Percentiles rank a stretch among this genome's conserved stretches.
Conservation (phyloP, 2,329 filamentous ascomycete genomes). For the Nigrospora oryzae region DNA sequence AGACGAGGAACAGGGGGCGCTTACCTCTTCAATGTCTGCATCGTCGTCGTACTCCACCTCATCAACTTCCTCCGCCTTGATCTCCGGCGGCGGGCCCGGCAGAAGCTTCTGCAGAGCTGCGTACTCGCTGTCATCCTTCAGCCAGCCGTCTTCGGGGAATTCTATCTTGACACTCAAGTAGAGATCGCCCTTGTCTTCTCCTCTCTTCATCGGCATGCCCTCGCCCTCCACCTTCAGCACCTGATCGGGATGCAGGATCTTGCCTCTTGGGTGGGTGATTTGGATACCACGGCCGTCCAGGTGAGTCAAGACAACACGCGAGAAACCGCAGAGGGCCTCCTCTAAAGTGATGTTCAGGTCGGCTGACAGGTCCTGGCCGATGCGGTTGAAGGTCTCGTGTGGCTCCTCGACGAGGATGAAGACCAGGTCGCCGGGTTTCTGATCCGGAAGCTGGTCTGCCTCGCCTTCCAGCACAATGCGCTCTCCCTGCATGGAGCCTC, state of each 20-base stretch:
- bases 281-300: constrained; percentile 88
- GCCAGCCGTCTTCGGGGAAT: constrained; percentile 84
- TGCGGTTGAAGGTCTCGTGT: constrained; percentile 74
- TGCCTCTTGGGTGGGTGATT: constrained; percentile 70
- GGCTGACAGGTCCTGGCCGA: constrained; percentile 76
- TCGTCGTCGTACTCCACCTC: constrained; percentile 83
- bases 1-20: constrained; percentile 9
- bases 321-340: constrained; percentile 84
- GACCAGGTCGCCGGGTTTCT: constrained; percentile 85
- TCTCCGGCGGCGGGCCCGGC: constrained; percentile 52
- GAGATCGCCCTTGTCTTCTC: constrained; percentile 75
- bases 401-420: constrained; percentile 78
- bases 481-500: constrained; percentile 79
- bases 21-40: constrained; percentile 70
- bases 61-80: constrained; percentile 68
- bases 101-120: constrained; percentile 67
- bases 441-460: constrained; percentile 84
- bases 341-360: constrained; percentile 72
- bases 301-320: constrained; percentile 81
- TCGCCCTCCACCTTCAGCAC: constrained; percentile 80
- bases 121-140: constrained; percentile 61
- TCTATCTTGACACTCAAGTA: constrained; percentile 80
- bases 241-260: constrained; percentile 75
- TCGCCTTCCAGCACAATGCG: constrained; percentile 86
- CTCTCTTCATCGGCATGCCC: constrained; percentile 89